Base-by-base conservation (phyloP, 78 protist species). In the Ministeria vibrans region DNA sequence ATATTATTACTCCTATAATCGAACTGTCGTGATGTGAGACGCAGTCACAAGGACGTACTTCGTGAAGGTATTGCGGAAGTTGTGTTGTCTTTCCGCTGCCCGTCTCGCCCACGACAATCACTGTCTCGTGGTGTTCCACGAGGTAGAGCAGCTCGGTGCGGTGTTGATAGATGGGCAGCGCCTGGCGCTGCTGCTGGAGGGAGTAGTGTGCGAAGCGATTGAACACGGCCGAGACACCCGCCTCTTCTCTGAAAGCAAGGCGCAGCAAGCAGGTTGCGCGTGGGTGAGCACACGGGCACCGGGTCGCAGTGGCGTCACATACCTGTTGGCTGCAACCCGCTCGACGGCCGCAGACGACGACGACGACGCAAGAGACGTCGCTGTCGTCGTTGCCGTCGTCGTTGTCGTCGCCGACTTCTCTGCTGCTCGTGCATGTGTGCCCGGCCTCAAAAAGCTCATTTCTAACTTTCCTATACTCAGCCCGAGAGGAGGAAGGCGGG, bases 71-170 rank as follows among this genome's bases (percentile, higher is more conserved):
- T 88, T 97, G 99, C 1, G 99, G 96, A 22, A 98, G 51, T 81
- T 98, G 99, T 32, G 99, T 97, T 2, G 97, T 91, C 85, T 95
- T 94, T 20, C 99, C 98, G 25, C 88, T 75, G 34, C 98, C 99
- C 1, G 99, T 96, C 85, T 92, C 95, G 1, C 97, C 97, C n/a
- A 88, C 89, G 46, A 93, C 15, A 6, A 91, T 25, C 30, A 86
- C 72, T 7, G 66, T 68, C 5, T 70, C 62, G 66, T 84, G 43
- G n/a, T n/a, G 22, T 55, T 90, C 92, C 5, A 93, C 49, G 53
- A 85, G 74, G 27, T 74, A 72, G 42, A 87, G 70, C 11, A 82
- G 43, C 43, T 95, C 91, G 7, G 46, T 43, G 13, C 96, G 66
- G 70, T 76, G 71, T 0, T 34, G 36, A 83, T 34, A 96, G 27